A percentile compares a stretch with the other conserved stretches of the same genome.
phyloP scores from a whole-genome alignment of 2,329 filamentous ascomycete genomes.

The Alternaria tenuissima region DNA sequence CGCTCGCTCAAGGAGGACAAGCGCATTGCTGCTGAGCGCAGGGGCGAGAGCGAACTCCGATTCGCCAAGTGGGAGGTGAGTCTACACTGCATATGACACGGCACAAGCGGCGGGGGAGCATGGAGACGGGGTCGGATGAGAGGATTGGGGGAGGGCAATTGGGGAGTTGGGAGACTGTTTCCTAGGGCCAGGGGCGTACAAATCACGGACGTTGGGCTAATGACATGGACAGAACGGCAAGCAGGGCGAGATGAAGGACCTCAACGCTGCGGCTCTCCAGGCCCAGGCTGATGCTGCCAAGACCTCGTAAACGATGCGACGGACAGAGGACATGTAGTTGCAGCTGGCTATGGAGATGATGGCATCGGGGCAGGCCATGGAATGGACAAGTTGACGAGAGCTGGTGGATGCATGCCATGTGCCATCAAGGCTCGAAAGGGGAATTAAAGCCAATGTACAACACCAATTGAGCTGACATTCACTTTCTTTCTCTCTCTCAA shows the following conservation, averaged over 20 bases:
- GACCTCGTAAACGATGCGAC: conserved; percentile 46
- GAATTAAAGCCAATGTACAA: conserved; percentile 35
- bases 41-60: conserved; percentile 86
- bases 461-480: conserved; percentile 25
- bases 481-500: background rate
- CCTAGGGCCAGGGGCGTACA: too few relatives aligned
- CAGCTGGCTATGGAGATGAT: conserved; percentile 4
- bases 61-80: conserved; percentile 97
- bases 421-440: conserved; percentile 41
- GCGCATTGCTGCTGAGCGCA: conserved; percentile 84
- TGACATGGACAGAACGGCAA: conserved; percentile 79
- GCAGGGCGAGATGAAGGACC: conserved; percentile 83
- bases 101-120: background rate
- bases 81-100: conserved; percentile 43
- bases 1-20: conserved; percentile 96
- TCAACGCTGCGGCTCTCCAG: conserved; percentile 65
- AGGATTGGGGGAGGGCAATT: background rate
- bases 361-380: background rate
- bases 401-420: conserved; percentile 46
- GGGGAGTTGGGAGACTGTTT: conserved; percentile 22
- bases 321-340: background rate
- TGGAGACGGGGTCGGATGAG: background rate
- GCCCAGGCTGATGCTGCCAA: conserved; percentile 56
- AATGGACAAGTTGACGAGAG: background rate
- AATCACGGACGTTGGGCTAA: conserved; percentile 22